phyloP scores from a whole-genome alignment of 176 grass and related monocot species.

The Pharus latifolius region DNA sequence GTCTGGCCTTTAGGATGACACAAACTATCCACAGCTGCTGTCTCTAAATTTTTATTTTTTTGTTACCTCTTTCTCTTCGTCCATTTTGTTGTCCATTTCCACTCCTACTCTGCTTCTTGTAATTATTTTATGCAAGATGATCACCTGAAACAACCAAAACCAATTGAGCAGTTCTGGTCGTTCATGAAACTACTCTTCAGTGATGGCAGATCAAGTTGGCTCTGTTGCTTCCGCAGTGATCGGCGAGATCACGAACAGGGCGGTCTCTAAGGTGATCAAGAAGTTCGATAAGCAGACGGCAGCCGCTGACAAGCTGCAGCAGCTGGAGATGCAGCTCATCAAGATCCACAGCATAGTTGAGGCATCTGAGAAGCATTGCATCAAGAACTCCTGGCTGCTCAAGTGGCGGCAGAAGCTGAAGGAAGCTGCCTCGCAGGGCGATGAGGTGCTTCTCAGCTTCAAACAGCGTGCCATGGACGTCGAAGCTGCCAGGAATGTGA shows the following conservation, averaged over 20 bases:
- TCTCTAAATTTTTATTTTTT: background rate
- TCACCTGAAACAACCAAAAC: no score
- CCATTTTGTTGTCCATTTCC: no score
- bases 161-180: no score
- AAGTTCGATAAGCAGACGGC: background rate
- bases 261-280: background rate
- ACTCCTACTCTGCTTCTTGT: no score
- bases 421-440: background rate
- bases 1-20: background rate
- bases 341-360: background rate
- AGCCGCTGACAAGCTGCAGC: background rate
- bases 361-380: background rate
- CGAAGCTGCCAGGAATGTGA: background rate
- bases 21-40: background rate
- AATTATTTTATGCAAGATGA: no score
- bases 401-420: constrained; percentile 10
- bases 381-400: background rate
- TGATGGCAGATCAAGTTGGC: background rate
- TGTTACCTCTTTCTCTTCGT: no score
- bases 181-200: no score
- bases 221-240: background rate
- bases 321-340: background rate
- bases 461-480: background rate
- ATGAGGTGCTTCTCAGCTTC: background rate
- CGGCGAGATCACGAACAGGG: background rate